Evolutionary conservation across 176 grass and related monocot genomes (phyloP), one percentile per base, ranked within the genome.

Genomic region (Ensete ventricosum): DNA sequence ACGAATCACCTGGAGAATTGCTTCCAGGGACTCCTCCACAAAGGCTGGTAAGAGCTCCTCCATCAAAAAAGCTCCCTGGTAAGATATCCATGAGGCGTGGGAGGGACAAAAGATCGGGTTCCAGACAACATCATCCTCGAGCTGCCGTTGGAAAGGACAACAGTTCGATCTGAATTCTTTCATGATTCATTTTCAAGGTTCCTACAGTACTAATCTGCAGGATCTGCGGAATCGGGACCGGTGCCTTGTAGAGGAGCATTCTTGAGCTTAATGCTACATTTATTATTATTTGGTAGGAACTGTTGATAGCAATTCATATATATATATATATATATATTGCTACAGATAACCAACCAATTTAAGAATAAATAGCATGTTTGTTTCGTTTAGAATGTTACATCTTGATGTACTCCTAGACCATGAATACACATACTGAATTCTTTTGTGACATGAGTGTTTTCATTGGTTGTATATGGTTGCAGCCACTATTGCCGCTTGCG

Each of bases 91-190:
- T 77, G 26, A 91, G 80, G 59, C 87, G 83, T 8, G 62, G 81
- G 0, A 81, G 86, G 64, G 85, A 81, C 63, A 96, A 89, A 76
- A 96, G 79, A 81, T 87, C 87, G 14, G 73, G 84, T 79, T 87
- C 86, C 0, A 92, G 80, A 83, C 84, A 83, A 55, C 52, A 76
- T 78, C 72, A 79, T 64, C 76, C 70, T 71, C 87, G 85, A 66
- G 54, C 70, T 20, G 48, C 75, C 43, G 52, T 51, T 52, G 80
- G 60, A 53, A 85, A 80, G 77, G 90, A 89, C 24, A 79, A 69
- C 79, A 84, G 54, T 81, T 82, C 57, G 72, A 58, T 86, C 69
- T 92, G 82, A 88, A 82, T 81, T 55, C 76, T 66, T 55, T 23
- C 52, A 64, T 8, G 53, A 80, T 72, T 80, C 49, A 23, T 67